Evolutionary conservation across 805 yeast species (phyloP).

Genomic region (Candida gorgasii): DNA sequence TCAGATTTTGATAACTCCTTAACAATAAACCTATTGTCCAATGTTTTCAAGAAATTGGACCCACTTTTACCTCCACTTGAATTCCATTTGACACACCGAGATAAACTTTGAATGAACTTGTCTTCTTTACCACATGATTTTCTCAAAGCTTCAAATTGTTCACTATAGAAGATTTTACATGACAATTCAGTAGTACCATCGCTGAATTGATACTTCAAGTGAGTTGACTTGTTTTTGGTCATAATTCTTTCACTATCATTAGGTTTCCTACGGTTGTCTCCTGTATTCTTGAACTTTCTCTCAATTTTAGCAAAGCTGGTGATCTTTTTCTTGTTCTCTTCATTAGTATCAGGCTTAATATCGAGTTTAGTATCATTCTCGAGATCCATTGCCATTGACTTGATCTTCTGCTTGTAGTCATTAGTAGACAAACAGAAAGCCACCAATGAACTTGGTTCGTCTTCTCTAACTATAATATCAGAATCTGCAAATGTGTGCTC

Average conservation of each 20-base stretch:
- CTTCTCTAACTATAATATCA: conserved; percentile 90
- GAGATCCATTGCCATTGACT: conserved; percentile 22
- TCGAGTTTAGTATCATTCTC: conserved; percentile 15
- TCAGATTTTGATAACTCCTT: conserved; percentile 88
- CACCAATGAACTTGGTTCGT: conserved; percentile 92
- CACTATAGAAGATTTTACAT: conserved; percentile 93
- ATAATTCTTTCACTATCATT: conserved; percentile 61
- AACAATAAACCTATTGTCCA: conserved; percentile 85
- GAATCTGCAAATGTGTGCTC: conserved; percentile 95
- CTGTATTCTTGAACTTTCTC: conserved; percentile 38
- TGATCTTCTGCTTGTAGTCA: conserved; percentile 73
- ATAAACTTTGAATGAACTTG: conserved; percentile 80
- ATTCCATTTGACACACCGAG: conserved; percentile 95
- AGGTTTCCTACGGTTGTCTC: conserved; percentile 24
- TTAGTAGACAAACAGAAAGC: conserved; percentile 88
- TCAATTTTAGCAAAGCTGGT: conserved; percentile 41
- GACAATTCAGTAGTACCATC: conserved; percentile 82
- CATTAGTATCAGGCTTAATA: conserved; percentile 6
- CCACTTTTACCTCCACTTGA: conserved; percentile 97
- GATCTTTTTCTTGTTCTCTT: conserved; percentile 32
- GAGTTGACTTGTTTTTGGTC: conserved; percentile 83
- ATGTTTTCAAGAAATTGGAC: conserved; percentile 86
- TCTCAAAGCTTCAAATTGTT: conserved; percentile 93
- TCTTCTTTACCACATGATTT: conserved; percentile 76
- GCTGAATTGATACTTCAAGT: conserved; percentile 86